Conservation (phyloP, 208 protist species). For the Herpetomonas samuelpessoai region DNA sequence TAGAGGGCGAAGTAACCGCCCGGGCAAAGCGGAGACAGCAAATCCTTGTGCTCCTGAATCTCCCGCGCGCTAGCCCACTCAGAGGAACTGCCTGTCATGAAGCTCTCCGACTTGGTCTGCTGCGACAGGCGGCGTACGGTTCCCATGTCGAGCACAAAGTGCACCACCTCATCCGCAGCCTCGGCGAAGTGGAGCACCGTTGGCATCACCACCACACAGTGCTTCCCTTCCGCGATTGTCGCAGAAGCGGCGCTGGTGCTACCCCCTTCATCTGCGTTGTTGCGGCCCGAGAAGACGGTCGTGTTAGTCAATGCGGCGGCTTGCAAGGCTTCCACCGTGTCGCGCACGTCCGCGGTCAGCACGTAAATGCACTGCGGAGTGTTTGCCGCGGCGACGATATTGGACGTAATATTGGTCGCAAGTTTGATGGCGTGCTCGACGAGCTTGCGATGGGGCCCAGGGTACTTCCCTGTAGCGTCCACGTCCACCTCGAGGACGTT, state of each 20-base stretch:
- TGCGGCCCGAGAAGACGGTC: constrained; percentile 49
- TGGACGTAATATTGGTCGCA: constrained; percentile 40
- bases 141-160: constrained; percentile 80
- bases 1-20: constrained; percentile 83
- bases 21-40: constrained; percentile 24
- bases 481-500: constrained; percentile 76
- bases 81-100: constrained; percentile 54
- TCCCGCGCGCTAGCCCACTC: constrained; percentile 77
- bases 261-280: constrained; percentile 21
- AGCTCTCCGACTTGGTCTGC: constrained; percentile 69
- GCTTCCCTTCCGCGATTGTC: constrained; percentile 19
- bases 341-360: constrained; percentile 58
- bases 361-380: constrained; percentile 67
- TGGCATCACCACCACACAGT: constrained; percentile 65
- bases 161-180: constrained; percentile 43
- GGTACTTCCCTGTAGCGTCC: constrained; percentile 51
- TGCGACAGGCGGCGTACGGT: constrained; percentile 49
- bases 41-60: constrained; percentile 47
- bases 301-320: constrained; percentile 41
- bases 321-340: constrained; percentile 51
- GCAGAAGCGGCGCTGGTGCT: constrained; percentile 7
- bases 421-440: constrained; percentile 55
- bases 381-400: constrained; percentile 23
- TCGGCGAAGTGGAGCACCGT: constrained; percentile 34
- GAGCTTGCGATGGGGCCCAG: constrained; percentile 53